These are phyloP conservation scores for Phytophthora sansomeana DNA, from an alignment of 352 stramenopile genomes.

Conservation along the genomic window DNA sequence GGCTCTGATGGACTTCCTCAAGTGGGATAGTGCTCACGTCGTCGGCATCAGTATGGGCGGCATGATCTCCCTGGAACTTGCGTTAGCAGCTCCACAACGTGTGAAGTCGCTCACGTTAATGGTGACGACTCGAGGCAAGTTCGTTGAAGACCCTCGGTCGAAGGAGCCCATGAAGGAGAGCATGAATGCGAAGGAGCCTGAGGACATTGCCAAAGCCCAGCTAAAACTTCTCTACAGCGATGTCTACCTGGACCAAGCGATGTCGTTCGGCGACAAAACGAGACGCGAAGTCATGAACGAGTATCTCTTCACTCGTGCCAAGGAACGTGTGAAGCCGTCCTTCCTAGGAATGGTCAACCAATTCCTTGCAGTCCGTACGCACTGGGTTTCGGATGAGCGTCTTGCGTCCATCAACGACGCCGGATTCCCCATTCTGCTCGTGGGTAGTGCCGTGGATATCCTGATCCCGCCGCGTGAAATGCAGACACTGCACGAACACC, in stretches of 20 bases:
- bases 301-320: conserved; percentile 25
- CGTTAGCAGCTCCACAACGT: conserved; percentile 40
- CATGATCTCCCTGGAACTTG: conserved; percentile 69
- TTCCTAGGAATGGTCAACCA: conserved; percentile 35
- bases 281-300: conserved; percentile 34
- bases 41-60: conserved; percentile 55
- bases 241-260: conserved; percentile 36
- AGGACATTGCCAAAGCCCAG: conserved; percentile 37
- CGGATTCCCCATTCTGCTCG: conserved; percentile 52
- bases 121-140: conserved; percentile 56
- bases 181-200: conserved; percentile 38
- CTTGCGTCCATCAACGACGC: conserved; percentile 42
- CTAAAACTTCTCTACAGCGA: conserved; percentile 46
- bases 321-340: conserved; percentile 17
- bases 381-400: conserved; percentile 53
- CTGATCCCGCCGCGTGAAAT: conserved; percentile 50
- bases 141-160: conserved; percentile 38
- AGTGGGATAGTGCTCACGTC: conserved; percentile 51
- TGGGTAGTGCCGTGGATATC: conserved; percentile 48
- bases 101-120: conserved; percentile 58
- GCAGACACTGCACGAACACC: conserved; percentile 26
- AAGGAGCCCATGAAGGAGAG: conserved; percentile 36
- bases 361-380: conserved; percentile 38
- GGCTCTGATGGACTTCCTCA: conserved; percentile 54
- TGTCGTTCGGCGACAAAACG: conserved; percentile 37